A percentile compares a stretch with the other conserved stretches of the same genome.
These are phyloP conservation scores for Helicostylum pulchrum DNA, from an alignment of 192 early-diverging fungal genomes.

Conservation along the genomic window DNA sequence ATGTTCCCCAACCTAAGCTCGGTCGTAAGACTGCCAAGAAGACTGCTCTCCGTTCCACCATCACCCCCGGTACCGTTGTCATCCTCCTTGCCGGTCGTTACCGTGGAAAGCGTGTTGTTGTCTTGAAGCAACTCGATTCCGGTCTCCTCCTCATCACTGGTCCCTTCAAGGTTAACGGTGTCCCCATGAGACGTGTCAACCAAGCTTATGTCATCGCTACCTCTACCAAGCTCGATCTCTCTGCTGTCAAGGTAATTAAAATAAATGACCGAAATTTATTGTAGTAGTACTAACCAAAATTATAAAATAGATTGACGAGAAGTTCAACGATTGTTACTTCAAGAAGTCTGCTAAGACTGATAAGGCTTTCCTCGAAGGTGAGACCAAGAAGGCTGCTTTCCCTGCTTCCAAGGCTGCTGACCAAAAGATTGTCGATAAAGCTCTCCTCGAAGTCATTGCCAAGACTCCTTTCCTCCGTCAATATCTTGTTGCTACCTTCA, in stretches of 20 bases:
- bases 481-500: slow-evolving; percentile 88
- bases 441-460: slow-evolving; percentile 73
- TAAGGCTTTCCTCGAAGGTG: slow-evolving; percentile 84
- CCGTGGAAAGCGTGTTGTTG: slow-evolving; percentile 99
- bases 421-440: slow-evolving; percentile 91
- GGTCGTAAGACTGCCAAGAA: slow-evolving; percentile 73
- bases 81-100: slow-evolving; percentile 94
- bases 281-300: too few species aligned
- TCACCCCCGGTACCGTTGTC: slow-evolving; percentile 97
- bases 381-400: slow-evolving; percentile 74
- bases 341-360: slow-evolving; percentile 77
- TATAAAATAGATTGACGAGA: slow-evolving; percentile 66
- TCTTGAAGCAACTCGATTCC: slow-evolving; percentile 94
- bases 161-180: slow-evolving; percentile 98
- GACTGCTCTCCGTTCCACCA: slow-evolving; percentile 79
- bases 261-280: too few species aligned
- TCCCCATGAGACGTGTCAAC: slow-evolving; percentile 96
- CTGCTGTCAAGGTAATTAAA: slow-evolving; percentile 63
- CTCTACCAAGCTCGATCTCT: slow-evolving; percentile 96
- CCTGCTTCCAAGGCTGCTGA: slow-evolving; percentile 76
- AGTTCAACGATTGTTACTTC: slow-evolving; percentile 96
- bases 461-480: slow-evolving; percentile 85
- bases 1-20: slow-evolving; percentile 73
- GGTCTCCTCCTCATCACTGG: slow-evolving; percentile 97
- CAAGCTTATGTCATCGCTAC: slow-evolving; percentile 99